These are phyloP conservation scores for Globisporangium cederbergense DNA, from an alignment of 352 stramenopile genomes.

Conservation along the genomic window DNA sequence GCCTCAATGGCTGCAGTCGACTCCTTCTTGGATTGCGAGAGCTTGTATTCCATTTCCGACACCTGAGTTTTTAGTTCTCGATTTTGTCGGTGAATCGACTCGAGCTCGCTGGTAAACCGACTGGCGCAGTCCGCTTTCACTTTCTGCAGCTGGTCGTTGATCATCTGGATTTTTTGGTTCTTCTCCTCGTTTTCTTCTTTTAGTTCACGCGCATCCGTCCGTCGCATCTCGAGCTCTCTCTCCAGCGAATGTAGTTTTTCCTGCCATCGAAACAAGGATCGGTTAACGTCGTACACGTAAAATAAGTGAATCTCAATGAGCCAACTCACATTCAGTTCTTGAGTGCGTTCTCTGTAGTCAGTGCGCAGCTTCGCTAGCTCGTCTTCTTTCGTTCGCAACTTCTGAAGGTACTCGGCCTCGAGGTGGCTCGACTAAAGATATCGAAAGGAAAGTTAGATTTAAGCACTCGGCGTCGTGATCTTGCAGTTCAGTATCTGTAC, in stretches of 20 bases:
- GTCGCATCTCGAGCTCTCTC: conserved; percentile 59
- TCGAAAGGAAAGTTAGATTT: neutral
- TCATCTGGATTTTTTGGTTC: conserved; percentile 48
- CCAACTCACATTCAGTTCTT: conserved; percentile 48
- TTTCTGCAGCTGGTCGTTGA: conserved; percentile 76
- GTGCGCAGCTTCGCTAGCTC: conserved; percentile 41
- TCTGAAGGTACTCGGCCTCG: conserved; percentile 45
- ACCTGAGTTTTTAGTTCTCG: conserved; percentile 49
- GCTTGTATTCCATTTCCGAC: conserved; percentile 52
- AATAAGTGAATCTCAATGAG: neutral
- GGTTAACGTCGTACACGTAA: neutral
- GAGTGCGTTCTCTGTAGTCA: conserved; percentile 47
- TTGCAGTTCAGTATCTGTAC: conserved; percentile 20
- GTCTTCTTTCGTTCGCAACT: conserved; percentile 47
- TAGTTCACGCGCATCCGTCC: conserved; percentile 47
- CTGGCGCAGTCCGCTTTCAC: conserved; percentile 63
- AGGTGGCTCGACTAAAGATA: conserved; percentile 30
- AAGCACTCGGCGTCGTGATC: neutral
- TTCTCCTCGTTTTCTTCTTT: conserved; percentile 70
- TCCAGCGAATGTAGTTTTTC: conserved; percentile 41
- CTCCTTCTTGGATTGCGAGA: conserved; percentile 43
- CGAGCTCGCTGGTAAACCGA: conserved; percentile 48
- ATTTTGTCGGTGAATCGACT: conserved; percentile 55
- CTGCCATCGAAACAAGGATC: conserved; percentile 3
- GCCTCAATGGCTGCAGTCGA: conserved; percentile 26